Percentiles rank a stretch among this genome's conserved stretches.
phyloP scores from a whole-genome alignment of 352 stramenopile genomes.

The Nannochloropsis limnetica region DNA sequence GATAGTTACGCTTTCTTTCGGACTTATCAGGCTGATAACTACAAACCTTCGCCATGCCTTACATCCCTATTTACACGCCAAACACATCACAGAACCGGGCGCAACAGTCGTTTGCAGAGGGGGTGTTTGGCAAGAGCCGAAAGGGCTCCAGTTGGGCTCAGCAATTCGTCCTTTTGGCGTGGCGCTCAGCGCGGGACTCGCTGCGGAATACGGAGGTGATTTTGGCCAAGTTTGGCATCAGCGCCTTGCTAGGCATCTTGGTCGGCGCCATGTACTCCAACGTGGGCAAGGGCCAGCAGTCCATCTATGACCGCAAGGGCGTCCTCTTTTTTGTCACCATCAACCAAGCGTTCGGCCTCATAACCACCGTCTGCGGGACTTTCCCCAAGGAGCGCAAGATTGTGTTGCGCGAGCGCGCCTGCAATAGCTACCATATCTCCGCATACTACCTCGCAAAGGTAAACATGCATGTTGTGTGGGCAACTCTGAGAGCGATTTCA shows the following conservation, averaged over 20 bases:
- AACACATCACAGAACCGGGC: background rate
- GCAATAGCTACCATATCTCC: slow-evolving; percentile 43
- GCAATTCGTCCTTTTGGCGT: slow-evolving; percentile 29
- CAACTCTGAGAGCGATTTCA: background rate
- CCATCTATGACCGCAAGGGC: slow-evolving; percentile 41
- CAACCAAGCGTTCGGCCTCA: slow-evolving; percentile 43
- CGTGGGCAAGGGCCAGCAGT: slow-evolving; percentile 38
- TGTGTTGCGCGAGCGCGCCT: slow-evolving; percentile 38
- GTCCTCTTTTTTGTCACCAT: slow-evolving; percentile 44
- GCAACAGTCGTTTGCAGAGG: background rate
- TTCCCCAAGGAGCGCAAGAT: slow-evolving; percentile 41
- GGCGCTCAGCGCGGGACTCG: slow-evolving; percentile 6
- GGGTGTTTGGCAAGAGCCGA: background rate
- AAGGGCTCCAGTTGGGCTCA: slow-evolving; percentile 27
- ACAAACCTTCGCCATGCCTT: background rate
- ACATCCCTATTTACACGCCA: background rate
- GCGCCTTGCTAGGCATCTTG: slow-evolving; percentile 40
- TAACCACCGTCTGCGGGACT: slow-evolving; percentile 39
- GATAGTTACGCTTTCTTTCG: background rate
- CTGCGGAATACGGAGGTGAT: slow-evolving; percentile 34
- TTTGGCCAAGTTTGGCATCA: slow-evolving; percentile 35
- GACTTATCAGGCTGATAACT: background rate
- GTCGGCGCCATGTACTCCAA: slow-evolving; percentile 39
- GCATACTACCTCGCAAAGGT: slow-evolving; percentile 41
- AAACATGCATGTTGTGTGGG: background rate